These are phyloP conservation scores for Clonostachys sp. DNA, from an alignment of 2,329 filamentous ascomycete species.

Conservation along the genomic window DNA sequence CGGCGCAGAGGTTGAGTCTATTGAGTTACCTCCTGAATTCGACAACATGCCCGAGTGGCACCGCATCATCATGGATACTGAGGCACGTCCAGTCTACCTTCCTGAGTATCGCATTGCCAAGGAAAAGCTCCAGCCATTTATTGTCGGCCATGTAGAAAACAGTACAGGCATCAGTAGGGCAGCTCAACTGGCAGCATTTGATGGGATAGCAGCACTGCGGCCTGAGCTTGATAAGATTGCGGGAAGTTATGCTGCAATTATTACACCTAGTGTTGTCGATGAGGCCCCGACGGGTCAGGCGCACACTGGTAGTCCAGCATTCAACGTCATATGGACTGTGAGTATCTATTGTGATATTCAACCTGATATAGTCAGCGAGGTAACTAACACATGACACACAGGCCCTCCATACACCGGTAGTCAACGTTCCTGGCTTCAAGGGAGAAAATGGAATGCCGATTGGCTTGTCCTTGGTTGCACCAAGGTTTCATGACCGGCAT, in stretches of 20 bases:
- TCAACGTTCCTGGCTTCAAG: conserved; percentile 59
- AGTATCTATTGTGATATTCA: conserved; percentile 9
- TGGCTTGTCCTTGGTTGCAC: conserved; percentile 47
- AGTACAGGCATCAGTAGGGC: conserved; percentile 32
- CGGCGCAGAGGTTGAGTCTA: conserved; percentile 51
- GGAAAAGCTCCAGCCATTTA: conserved; percentile 35
- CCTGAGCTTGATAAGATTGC: conserved; percentile 46
- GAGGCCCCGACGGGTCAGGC: conserved; percentile 46
- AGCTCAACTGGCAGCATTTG: conserved; percentile 28
- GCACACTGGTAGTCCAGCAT: conserved; percentile 45
- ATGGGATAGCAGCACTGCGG: conserved; percentile 41
- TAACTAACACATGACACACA: conserved; percentile 4
- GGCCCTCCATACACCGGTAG: conserved; percentile 53
- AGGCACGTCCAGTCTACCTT: conserved; percentile 49
- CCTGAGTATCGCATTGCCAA: conserved; percentile 43
- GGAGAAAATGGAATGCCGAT: conserved; percentile 51
- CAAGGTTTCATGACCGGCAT: conserved; percentile 38
- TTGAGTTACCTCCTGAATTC: conserved; percentile 46
- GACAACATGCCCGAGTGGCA: conserved; percentile 45
- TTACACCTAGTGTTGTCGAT: conserved; percentile 51
- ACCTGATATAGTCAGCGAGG: neutral
- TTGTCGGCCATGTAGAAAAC: conserved; percentile 44
- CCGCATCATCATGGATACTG: conserved; percentile 38
- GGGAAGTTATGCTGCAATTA: conserved; percentile 40
- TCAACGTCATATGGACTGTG: conserved; percentile 47